phyloP scores from a whole-genome alignment of 176 grass and related monocot species.

The Thinopyrum elongatum region DNA sequence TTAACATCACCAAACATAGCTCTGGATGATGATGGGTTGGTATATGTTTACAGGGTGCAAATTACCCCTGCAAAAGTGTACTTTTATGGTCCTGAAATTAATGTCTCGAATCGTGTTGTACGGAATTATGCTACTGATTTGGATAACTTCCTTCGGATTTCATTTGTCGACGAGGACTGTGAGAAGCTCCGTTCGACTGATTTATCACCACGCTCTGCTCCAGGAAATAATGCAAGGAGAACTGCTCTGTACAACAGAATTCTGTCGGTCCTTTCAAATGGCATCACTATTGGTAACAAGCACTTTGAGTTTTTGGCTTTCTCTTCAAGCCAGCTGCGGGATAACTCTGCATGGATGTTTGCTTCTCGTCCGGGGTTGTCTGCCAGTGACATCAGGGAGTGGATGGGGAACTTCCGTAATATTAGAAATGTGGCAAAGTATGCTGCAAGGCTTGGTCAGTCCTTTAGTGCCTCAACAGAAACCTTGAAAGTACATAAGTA shows the following conservation, averaged over 20 bases:
- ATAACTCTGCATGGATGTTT: constrained; percentile 97
- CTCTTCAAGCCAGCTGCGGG: constrained; percentile 91
- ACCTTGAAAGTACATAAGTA: constrained; percentile 50
- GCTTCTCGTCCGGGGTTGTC: constrained; percentile 48
- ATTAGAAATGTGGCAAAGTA: constrained; percentile 97
- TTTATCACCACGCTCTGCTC: constrained; percentile 62
- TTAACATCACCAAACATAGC: constrained; percentile 45
- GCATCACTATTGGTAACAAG: constrained; percentile 70
- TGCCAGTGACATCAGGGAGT: constrained; percentile 63
- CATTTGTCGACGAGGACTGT: constrained; percentile 85
- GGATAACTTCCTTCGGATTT: constrained; percentile 82
- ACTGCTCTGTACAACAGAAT: constrained; percentile 74
- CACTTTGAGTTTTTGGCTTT: constrained; percentile 96
- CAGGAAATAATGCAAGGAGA: constrained; percentile 25
- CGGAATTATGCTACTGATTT: constrained; percentile 46
- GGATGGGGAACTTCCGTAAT: constrained; percentile 72
- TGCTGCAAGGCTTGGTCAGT: constrained; percentile 92
- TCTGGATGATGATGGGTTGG: constrained; percentile 65
- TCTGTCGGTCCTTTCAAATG: constrained; percentile 67
- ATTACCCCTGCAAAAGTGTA: constrained; percentile 91
- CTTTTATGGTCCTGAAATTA: constrained; percentile 82
- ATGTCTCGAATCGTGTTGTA: constrained; percentile 90
- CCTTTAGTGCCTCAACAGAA: constrained; percentile 83
- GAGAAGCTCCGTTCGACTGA: constrained; percentile 71
- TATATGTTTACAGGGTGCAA: constrained; percentile 80